These are phyloP conservation scores for Hymenoscyphus linearis DNA, from an alignment of 2,329 filamentous ascomycete genomes.

Conservation along the genomic window DNA sequence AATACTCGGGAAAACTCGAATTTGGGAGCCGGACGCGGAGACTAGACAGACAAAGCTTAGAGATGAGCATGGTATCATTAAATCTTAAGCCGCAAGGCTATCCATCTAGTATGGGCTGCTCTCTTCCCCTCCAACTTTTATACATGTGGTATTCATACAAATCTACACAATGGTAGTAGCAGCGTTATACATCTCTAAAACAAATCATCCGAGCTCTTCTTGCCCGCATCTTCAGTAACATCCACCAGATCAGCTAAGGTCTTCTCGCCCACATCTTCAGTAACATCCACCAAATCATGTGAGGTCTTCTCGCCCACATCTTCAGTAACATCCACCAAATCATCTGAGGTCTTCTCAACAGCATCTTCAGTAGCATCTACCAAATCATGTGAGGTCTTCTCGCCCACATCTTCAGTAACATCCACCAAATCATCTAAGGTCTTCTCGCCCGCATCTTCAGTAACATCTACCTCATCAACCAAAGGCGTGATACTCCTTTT, in stretches of 20 bases:
- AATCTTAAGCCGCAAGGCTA: neutral
- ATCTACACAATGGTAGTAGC: neutral
- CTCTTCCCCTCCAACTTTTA: neutral
- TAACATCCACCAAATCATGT: too few relatives aligned
- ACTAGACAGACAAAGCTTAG: neutral
- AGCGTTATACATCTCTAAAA: conserved; percentile 1
- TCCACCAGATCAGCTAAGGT: neutral
- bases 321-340: too few relatives aligned
- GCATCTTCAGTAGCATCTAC: too few relatives aligned
- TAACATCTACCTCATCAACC: neutral
- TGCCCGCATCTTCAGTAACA: neutral
- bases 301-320: too few relatives aligned
- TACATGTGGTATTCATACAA: neutral
- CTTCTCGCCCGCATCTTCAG: neutral
- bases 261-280: too few relatives aligned
- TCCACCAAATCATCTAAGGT: too few relatives aligned
- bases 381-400: too few relatives aligned
- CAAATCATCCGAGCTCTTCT: neutral
- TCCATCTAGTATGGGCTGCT: neutral
- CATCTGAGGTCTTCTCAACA: too few relatives aligned
- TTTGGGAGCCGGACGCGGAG: neutral
- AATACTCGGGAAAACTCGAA: neutral
- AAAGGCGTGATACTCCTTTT: neutral
- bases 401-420: too few relatives aligned
- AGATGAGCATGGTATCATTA: neutral